Evolutionary conservation across 306 rosid species (phyloP).

Genomic region (Prunus fruticosa): DNA sequence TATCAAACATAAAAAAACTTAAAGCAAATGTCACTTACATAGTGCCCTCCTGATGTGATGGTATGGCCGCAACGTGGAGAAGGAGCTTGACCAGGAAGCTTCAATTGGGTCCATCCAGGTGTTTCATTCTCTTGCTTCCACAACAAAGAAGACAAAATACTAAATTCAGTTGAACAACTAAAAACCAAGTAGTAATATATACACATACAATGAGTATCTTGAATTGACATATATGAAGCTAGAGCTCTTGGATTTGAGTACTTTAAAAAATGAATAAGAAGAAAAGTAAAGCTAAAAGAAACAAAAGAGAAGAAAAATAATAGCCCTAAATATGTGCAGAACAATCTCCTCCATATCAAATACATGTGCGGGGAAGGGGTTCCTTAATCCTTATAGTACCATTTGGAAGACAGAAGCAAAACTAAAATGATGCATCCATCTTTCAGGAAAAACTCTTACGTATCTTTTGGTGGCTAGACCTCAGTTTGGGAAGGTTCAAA

Average conservation of each 20-base stretch:
- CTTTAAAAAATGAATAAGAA: not conserved
- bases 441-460: too few relatives aligned
- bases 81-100: slow-evolving; percentile 99
- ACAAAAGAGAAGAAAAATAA: not conserved
- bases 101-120: slow-evolving; percentile 96
- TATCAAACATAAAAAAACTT: slow-evolving; percentile 5
- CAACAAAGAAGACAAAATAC: slow-evolving; percentile 46
- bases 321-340: not conserved
- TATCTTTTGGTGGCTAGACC: not conserved
- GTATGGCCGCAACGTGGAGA: slow-evolving; percentile 93
- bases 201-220: not conserved
- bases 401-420: not conserved
- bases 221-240: not conserved
- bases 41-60: slow-evolving; percentile 77
- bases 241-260: not conserved
- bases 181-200: not conserved
- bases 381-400: not conserved
- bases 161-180: slow-evolving; percentile 15
- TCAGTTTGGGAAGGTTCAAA: not conserved
- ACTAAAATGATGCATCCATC: not conserved
- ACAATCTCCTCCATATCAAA: not conserved
- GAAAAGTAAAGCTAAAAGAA: not conserved
- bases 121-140: slow-evolving; percentile 90
- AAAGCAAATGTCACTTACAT: slow-evolving; percentile 49
- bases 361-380: not conserved